Evolutionary conservation across 2,329 filamentous ascomycete species (phyloP).

Genomic region (Emmonsia crescens): DNA sequence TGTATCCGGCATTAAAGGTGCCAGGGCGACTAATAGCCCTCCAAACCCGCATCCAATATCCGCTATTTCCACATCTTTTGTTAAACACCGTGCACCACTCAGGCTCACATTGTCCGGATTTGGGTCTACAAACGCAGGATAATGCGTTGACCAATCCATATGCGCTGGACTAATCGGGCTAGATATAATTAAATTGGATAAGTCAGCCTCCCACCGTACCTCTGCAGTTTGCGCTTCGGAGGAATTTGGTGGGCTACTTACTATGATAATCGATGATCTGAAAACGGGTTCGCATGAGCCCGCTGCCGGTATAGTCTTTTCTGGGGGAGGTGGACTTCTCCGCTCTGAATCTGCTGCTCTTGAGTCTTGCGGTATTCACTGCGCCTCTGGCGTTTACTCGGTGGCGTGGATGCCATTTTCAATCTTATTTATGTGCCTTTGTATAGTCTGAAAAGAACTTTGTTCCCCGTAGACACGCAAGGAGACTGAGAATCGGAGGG

Average conservation of each 20-base stretch:
- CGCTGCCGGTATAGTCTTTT: slow-evolving; percentile 96
- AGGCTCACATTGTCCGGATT: slow-evolving; percentile 25
- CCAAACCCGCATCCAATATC: slow-evolving; percentile 98
- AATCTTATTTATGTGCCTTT: neutral
- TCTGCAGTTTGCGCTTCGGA: neutral
- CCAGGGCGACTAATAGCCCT: slow-evolving; percentile 75
- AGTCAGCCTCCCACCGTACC: slow-evolving; percentile 8
- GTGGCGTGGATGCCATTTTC: neutral
- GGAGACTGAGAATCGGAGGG: neutral
- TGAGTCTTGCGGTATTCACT: slow-evolving; percentile 51
- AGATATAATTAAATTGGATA: slow-evolving; percentile 8
- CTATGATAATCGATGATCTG: slow-evolving; percentile 85
- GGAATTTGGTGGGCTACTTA: slow-evolving; percentile 36
- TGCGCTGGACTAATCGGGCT: slow-evolving; percentile 67
- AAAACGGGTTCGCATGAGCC: slow-evolving; percentile 96
- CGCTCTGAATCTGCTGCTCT: slow-evolving; percentile 10
- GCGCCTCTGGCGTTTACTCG: slow-evolving; percentile 52
- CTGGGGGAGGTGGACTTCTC: slow-evolving; percentile 51
- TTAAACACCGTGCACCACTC: slow-evolving; percentile 34
- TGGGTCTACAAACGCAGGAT: slow-evolving; percentile 56
- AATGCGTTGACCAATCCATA: slow-evolving; percentile 88
- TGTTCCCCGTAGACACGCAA: neutral
- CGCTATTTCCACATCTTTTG: slow-evolving; percentile 73
- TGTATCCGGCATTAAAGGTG: slow-evolving; percentile 68
- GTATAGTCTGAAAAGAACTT: neutral